Evolutionary conservation across 2,329 filamentous ascomycete genomes (phyloP).

Genomic region (Hypomyces rosellus): DNA sequence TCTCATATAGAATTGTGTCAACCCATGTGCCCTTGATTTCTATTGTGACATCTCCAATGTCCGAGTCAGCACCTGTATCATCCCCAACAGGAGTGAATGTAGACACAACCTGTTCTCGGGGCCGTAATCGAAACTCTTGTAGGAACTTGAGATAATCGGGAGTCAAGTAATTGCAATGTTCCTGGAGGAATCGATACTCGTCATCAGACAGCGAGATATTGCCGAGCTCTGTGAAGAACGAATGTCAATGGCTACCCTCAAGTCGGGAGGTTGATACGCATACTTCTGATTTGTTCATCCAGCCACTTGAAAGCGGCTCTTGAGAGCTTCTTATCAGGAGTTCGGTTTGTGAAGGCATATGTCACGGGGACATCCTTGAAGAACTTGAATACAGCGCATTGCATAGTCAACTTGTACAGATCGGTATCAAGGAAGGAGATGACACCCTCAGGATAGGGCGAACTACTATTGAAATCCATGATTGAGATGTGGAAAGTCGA

Average conservation of each 20-base stretch:
- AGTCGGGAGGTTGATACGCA: conserved; percentile 20
- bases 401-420: conserved; percentile 98
- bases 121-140: conserved; percentile 71
- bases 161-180: conserved; percentile 74
- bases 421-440: conserved; percentile 78
- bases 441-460: conserved; percentile 66
- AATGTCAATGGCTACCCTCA: conserved; percentile 19
- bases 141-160: conserved; percentile 75
- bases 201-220: conserved; percentile 73
- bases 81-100: conserved; percentile 53
- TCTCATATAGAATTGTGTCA: conserved; percentile 96
- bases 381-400: conserved; percentile 91
- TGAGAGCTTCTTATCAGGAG: conserved; percentile 85
- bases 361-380: conserved; percentile 78
- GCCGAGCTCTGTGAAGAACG: conserved; percentile 58
- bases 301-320: conserved; percentile 82
- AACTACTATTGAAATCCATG: conserved; percentile 63
- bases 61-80: conserved; percentile 56
- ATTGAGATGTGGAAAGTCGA: neutral
- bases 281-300: conserved; percentile 72
- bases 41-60: conserved; percentile 70
- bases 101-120: conserved; percentile 70
- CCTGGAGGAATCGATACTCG: conserved; percentile 72
- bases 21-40: conserved; percentile 78
- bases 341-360: conserved; percentile 93